Percentiles rank a stretch among this genome's conserved stretches.
These are phyloP conservation scores for Flaveria trinervia DNA, from an alignment of 129 eudicot genomes.

Conservation along the genomic window DNA sequence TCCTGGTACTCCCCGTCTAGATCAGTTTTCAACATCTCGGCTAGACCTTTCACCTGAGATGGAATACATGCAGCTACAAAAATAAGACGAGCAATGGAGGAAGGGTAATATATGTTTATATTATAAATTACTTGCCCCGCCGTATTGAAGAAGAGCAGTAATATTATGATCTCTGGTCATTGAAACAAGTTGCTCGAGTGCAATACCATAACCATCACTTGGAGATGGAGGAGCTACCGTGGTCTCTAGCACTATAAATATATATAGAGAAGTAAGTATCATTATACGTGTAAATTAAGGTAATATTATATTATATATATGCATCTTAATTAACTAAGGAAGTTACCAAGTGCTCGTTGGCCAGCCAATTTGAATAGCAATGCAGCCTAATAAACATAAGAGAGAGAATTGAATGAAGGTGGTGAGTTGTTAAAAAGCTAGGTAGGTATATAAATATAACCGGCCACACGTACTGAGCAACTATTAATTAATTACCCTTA, in stretches of 20 bases:
- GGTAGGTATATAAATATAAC: neutral
- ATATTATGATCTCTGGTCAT: slow-evolving; percentile 69
- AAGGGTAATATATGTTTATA: slow-evolving; percentile 6
- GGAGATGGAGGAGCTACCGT: slow-evolving; percentile 52
- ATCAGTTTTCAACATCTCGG: slow-evolving; percentile 64
- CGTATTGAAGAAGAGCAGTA: slow-evolving; percentile 63
- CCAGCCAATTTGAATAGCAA: slow-evolving; percentile 92
- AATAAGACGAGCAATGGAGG: neutral
- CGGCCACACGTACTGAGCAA: neutral
- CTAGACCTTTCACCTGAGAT: slow-evolving; percentile 65
- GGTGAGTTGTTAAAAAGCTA: neutral
- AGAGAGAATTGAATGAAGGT: neutral
- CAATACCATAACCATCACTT: slow-evolving; percentile 64
- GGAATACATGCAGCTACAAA: neutral
- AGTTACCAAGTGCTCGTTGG: slow-evolving; percentile 67
- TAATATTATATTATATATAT: neutral
- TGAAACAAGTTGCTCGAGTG: slow-evolving; percentile 71
- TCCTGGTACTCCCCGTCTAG: slow-evolving; percentile 60
- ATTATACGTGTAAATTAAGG: no score
- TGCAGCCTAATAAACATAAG: slow-evolving; percentile 61
- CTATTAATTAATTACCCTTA: slow-evolving; percentile 52
- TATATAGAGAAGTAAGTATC: neutral
- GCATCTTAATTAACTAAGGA: neutral
- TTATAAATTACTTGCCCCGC: slow-evolving; percentile 68
- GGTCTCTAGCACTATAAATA: slow-evolving; percentile 49